Evolutionary conservation across 148 eudicot species (phyloP).

Genomic region (Simmondsia chinensis): DNA sequence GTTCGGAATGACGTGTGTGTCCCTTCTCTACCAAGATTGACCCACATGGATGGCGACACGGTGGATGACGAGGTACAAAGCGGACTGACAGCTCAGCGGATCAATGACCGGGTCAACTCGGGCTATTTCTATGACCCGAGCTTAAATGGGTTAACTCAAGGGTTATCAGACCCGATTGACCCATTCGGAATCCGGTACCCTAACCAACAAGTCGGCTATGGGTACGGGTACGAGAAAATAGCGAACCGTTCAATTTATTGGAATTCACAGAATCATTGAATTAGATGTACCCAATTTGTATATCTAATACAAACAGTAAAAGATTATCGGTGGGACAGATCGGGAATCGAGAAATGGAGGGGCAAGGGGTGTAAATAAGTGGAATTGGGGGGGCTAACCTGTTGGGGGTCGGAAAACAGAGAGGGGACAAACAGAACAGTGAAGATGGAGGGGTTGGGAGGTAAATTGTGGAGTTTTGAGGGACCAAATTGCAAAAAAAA

Average conservation of each 20-base stretch:
- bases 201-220: conserved; percentile 13
- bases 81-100: conserved; percentile 25
- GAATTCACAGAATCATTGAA: conserved; percentile 8
- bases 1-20: conserved; percentile 21
- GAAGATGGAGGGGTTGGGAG: too few relatives aligned
- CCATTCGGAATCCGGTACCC: conserved; percentile 30
- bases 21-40: conserved; percentile 24
- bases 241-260: too few relatives aligned
- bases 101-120: conserved; percentile 7
- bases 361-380: conserved; percentile 16
- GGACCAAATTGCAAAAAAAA: too few relatives aligned
- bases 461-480: too few relatives aligned
- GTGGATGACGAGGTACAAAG: conserved; percentile 56
- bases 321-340: too few relatives aligned
- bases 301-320: too few relatives aligned
- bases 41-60: conserved; percentile 20
- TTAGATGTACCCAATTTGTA: too few relatives aligned
- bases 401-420: too few relatives aligned
- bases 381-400: conserved; percentile 21
- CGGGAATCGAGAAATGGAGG: too few relatives aligned
- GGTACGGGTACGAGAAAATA: too few relatives aligned
- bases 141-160: conserved; percentile 13
- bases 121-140: conserved; percentile 12
- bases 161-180: conserved; percentile 14
- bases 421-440: conserved; percentile 2